Base-by-base conservation (phyloP, 2,329 filamentous ascomycete species). In the Colletotrichum lentis region DNA sequence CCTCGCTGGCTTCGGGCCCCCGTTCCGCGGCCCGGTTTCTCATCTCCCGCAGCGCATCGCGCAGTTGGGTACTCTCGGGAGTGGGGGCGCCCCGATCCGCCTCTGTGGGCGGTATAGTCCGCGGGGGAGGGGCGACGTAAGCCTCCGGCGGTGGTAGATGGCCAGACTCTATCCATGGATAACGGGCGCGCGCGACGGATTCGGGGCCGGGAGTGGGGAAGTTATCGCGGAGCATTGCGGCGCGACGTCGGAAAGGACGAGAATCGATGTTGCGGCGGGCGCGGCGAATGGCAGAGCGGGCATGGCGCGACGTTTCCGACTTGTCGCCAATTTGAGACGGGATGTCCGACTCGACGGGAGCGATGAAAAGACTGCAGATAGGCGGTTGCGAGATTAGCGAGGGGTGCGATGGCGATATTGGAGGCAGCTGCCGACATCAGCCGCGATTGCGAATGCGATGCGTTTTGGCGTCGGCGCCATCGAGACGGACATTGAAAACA, bases 281-380 rank as follows among this genome's bases (percentile, higher is more conserved):
- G 63, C 80, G 81, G 56, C 81, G 78, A 46, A 83, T 82, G n/a
- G 77, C 73, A 12, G 81, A 79, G 56, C 81, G 81, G 52, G 76
- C 71, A 46, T 72, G 71, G 41, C 73, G 69, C 4, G 73, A 68
- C 47, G 73, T 70, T 31, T 70, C 41, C 12, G 73, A 67, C 49
- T 70, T 69, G 67, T 77, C 71, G 31, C 76, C 70, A 41, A 77
- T 61, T 70, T 81, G 82, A 54, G 75, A 71, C 16, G 76, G 72
- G 52, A 82, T 62, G 69, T 83, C 81, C 55, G 82, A 82, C 71
- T 83, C 80, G 70, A 82, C 78, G 41, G 81, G 81, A 44, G 82
- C 80, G 61, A 83, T 73, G 70, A 83, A 85, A 39, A 84, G 75
- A 70, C 83, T 85, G 69, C 31, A 49, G 16, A 31, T 47, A 22